Conservation (phyloP, 1,284 basidiomycete species). For the Tylopilus orsonianus region DNA sequence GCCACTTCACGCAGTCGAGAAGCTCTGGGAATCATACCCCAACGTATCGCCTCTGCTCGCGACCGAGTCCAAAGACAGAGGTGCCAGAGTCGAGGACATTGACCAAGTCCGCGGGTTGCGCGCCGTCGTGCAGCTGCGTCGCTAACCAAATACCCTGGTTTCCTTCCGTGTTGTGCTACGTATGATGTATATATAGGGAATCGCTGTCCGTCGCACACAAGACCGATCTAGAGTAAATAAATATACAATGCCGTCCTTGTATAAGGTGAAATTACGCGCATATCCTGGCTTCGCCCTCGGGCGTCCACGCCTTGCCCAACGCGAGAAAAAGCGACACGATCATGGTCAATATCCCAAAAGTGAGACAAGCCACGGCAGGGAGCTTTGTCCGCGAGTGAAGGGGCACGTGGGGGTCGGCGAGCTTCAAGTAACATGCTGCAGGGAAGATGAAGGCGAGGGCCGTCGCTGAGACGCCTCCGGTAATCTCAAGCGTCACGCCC, state of each 20-base stretch:
- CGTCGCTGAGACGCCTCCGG: conserved; percentile 92
- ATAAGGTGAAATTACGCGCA: conserved; percentile 44
- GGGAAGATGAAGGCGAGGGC: conserved; percentile 95
- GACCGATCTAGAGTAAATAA: conserved; percentile 18
- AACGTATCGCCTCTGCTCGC: conserved; percentile 80
- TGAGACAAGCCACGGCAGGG: conserved; percentile 70
- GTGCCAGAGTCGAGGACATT: conserved; percentile 64
- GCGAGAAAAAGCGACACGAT: conserved; percentile 74
- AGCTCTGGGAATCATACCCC: conserved; percentile 70
- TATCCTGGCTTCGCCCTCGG: conserved; percentile 66
- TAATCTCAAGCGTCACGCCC: conserved; percentile 96
- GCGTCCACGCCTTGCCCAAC: conserved; percentile 73
- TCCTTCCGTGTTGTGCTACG: conserved; percentile 2
- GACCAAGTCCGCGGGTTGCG: conserved; percentile 63
- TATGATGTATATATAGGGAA: conserved; percentile 4
- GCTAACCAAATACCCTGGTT: conserved; percentile 8
- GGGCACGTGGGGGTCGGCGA: conserved; percentile 55
- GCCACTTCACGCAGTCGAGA: conserved; percentile 59
- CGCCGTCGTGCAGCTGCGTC: conserved; percentile 40
- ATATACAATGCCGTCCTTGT: conserved; percentile 4
- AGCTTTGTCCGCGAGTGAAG: conserved; percentile 73
- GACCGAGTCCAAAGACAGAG: conserved; percentile 72
- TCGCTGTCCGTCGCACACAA: conserved; percentile 11
- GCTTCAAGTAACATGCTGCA: conserved; percentile 82
- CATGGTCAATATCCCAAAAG: conserved; percentile 82